Conservation (phyloP, 2,329 filamentous ascomycete species). For the Cordyceps javanica region DNA sequence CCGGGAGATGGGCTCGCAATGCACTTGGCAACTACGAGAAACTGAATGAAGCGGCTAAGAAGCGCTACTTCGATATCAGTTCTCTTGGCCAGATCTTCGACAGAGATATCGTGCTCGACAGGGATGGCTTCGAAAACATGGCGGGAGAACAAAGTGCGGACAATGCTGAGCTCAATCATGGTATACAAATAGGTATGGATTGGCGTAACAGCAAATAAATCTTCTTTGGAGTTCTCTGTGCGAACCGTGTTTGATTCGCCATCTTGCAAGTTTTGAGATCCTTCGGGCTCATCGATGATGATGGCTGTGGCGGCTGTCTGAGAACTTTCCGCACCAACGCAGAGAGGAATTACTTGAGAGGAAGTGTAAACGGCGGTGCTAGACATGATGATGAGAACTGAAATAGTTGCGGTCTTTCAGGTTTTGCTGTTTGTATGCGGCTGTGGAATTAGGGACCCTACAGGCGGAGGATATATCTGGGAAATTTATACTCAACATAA, state of each 20-base stretch:
- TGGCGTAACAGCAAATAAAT: background rate
- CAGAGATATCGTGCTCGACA: constrained; percentile 20
- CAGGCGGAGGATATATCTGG: too few species aligned
- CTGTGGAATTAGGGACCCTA: too few species aligned
- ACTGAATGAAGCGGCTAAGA: constrained; percentile 15
- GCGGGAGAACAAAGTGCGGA: constrained; percentile 24
- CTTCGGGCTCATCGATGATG: too few species aligned
- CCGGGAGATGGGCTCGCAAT: background rate
- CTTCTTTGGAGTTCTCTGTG: background rate
- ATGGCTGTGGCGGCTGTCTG: background rate
- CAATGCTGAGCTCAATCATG: background rate
- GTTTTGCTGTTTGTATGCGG: too few species aligned
- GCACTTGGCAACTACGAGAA: constrained; percentile 10
- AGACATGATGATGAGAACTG: too few species aligned
- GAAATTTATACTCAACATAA: too few species aligned
- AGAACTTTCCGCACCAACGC: too few species aligned
- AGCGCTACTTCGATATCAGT: constrained; percentile 22
- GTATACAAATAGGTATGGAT: background rate
- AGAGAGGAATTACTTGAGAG: too few species aligned
- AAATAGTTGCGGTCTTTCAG: too few species aligned
- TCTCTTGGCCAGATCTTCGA: constrained; percentile 22
- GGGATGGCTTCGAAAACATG: constrained; percentile 27
- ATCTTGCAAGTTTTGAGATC: background rate
- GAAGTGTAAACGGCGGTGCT: too few species aligned
- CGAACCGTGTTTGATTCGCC: background rate